Base-by-base conservation (phyloP, 495 filamentous ascomycete genomes). In the Penicillium samsonianum region DNA sequence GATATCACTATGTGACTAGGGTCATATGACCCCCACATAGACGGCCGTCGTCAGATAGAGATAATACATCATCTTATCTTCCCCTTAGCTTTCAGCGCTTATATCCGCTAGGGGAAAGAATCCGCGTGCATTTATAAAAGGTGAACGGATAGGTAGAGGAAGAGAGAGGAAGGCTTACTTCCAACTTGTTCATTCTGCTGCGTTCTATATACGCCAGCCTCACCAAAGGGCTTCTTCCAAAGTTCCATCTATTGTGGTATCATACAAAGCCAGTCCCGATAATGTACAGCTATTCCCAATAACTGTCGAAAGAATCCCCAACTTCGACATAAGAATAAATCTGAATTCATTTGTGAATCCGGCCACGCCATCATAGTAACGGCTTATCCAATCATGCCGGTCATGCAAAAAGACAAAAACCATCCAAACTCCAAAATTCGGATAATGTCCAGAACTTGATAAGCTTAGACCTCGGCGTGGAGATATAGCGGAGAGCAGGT, bases 311-410 rank as follows among this genome's bases (percentile, higher is more conserved):
- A 35, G 20, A 23, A 10, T 37, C 12, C 17, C 7, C 31, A 31
- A 17, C 5, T 37, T 37, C 14, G 47, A 37, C 47, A 38, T 23
- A 50, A 50, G 28, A 20, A 50, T 50, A 50, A 16, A n/a, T 30
- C 28, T 1, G n/a, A 37, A 4, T 20, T 33, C 28, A 16, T 8
- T 6, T 8, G 20, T 14, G 31, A 25, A 25, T 33, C 12, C 12
- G 19, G 20, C 30, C 30, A 38, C 7, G 7, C n/a, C 35, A 38
- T 17, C n/a, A 23, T 50, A 37, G 11, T 33, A 35, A 3, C 16
- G 10, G 30, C 12, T 37, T 25, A 10, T 11, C 10, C 17, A 35
- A 20, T 7, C 17, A 35, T 20, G 26, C 45, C 12, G 5, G 47
- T 5, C 28, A 14, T 20, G 25, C 19, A 37, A n/a, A n/a, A 50